A percentile compares a stretch with the other conserved stretches of the same genome.
These are phyloP conservation scores for Aspergillus kassunensis DNA, from an alignment of 495 filamentous ascomycete genomes.

Conservation along the genomic window DNA sequence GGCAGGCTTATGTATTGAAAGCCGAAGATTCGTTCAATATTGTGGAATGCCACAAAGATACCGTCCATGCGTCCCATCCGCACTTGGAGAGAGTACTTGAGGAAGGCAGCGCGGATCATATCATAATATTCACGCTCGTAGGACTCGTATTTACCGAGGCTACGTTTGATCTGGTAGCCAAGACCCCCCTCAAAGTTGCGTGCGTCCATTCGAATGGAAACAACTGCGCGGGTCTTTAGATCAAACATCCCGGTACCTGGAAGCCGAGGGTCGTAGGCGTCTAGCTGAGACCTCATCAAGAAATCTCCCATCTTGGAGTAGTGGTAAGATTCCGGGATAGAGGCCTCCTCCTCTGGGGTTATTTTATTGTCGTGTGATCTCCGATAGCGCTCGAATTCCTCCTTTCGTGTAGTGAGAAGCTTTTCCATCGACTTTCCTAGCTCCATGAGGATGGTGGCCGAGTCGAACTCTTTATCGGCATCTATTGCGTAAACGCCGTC, in stretches of 20 bases:
- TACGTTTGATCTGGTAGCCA: constrained; percentile 80
- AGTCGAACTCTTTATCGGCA: constrained; percentile 90
- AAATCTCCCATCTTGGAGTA: constrained; percentile 89
- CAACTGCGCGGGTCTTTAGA: constrained; percentile 88
- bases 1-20: constrained; percentile 87
- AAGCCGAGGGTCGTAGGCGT: constrained; percentile 81
- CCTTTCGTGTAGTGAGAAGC: constrained; percentile 74
- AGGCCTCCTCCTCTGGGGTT: constrained; percentile 60
- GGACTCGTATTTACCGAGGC: constrained; percentile 75
- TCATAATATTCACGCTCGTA: constrained; percentile 96
- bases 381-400: constrained; percentile 81
- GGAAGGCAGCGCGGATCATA: constrained; percentile 90
- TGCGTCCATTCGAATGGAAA: constrained; percentile 83
- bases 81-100: constrained; percentile 96
- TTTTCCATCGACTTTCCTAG: constrained; percentile 96
- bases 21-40: constrained; percentile 90
- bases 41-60: constrained; percentile 98
- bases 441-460: constrained; percentile 78
- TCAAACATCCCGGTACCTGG: constrained; percentile 96
- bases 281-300: constrained; percentile 91
- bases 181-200: constrained; percentile 65
- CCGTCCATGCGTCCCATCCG: constrained; percentile 97
- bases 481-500: constrained; percentile 93
- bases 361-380: constrained; percentile 57
- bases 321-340: constrained; percentile 72